These are phyloP conservation scores for Pyrus communis DNA, from an alignment of 306 rosid genomes.

Conservation along the genomic window DNA sequence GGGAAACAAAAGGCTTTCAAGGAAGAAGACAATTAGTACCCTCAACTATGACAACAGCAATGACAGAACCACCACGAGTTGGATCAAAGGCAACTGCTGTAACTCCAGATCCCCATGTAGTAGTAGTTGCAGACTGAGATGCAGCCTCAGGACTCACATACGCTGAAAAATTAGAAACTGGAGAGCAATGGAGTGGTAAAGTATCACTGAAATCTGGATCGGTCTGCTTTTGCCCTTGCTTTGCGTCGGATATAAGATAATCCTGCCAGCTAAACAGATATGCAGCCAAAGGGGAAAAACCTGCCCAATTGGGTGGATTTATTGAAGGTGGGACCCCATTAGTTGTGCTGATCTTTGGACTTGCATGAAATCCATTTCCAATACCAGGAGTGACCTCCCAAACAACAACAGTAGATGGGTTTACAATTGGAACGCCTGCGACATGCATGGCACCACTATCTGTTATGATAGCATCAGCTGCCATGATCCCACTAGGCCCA, in stretches of 20 bases:
- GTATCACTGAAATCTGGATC: constrained; percentile 52
- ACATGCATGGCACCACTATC: constrained; percentile 98
- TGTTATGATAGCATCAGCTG: constrained; percentile 96
- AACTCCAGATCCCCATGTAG: constrained; percentile 99
- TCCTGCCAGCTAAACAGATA: constrained; percentile 97
- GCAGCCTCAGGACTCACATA: constrained; percentile 98
- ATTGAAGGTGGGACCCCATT: constrained; percentile 67
- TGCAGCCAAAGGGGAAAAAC: constrained; percentile 88
- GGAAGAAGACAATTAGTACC: constrained; percentile 35
- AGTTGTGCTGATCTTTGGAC: constrained; percentile 64
- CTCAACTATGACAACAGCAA: constrained; percentile 90
- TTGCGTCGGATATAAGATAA: constrained; percentile 64
- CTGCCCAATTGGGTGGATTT: constrained; percentile 72
- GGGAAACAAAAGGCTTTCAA: background rate
- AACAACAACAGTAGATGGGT: constrained; percentile 95
- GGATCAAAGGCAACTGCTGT: constrained; percentile 99
- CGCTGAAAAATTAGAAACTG: constrained; percentile 97
- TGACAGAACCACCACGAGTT: constrained; percentile 92
- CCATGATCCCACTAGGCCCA: constrained; percentile 99
- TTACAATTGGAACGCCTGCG: constrained; percentile 97
- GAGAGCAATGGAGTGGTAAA: constrained; percentile 85
- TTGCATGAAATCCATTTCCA: constrained; percentile 83
- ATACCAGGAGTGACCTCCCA: constrained; percentile 99
- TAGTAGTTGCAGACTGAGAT: constrained; percentile 94
- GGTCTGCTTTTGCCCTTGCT: constrained; percentile 67